phyloP scores from a whole-genome alignment of 1,139 yeast species.

The Yamadazyma atlantica region DNA sequence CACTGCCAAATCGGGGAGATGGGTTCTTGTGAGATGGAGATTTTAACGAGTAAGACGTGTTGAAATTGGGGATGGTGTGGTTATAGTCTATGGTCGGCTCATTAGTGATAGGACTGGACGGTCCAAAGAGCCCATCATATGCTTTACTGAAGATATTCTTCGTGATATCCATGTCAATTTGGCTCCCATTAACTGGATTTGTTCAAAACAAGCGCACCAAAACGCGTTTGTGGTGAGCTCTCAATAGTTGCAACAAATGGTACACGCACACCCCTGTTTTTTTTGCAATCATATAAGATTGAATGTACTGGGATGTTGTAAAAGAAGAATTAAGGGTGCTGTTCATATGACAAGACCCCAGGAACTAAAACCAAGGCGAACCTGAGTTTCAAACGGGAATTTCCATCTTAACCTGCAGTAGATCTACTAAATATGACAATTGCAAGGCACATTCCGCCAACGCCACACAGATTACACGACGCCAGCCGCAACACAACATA shows the following conservation, averaged over 20 bases:
- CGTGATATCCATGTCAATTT: slow-evolving; percentile 1
- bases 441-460: background rate
- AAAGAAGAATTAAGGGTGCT: background rate
- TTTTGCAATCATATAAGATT: background rate
- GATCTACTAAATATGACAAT: background rate
- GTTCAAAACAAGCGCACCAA: background rate
- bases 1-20: background rate
- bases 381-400: background rate
- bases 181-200: background rate
- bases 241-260: background rate
- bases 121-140: slow-evolving; percentile 15
- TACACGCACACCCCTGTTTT: background rate
- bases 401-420: too few relatives aligned
- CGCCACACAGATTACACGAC: background rate
- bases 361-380: background rate
- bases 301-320: background rate
- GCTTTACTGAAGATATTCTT: slow-evolving; percentile 10
- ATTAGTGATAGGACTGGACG: slow-evolving; percentile 25
- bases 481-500: background rate
- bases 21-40: background rate
- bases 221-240: background rate
- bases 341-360: background rate
- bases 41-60: background rate
- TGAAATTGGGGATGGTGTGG: slow-evolving; percentile 22
- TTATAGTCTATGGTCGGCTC: slow-evolving; percentile 43